Percentiles rank a stretch among this genome's conserved stretches.
Conservation (phyloP, 371 early-diverging fungal genomes). For the Mucor sp. region DNA sequence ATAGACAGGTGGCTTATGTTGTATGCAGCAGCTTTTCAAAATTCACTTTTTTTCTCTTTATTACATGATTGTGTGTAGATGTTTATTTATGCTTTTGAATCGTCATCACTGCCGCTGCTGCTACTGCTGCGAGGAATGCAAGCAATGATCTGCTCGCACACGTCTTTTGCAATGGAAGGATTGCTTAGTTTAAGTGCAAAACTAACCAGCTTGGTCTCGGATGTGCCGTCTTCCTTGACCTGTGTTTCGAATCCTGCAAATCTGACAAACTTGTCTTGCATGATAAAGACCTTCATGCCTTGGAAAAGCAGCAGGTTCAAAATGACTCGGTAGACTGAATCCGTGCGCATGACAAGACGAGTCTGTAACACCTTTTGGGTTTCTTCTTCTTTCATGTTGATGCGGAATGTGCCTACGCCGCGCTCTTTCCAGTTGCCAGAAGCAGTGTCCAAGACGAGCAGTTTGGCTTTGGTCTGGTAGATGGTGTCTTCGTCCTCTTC, state of each 20-base stretch:
- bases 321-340: constrained; percentile 61
- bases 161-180: constrained; percentile 17
- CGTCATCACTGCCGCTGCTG: neutral
- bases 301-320: constrained; percentile 57
- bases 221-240: constrained; percentile 25
- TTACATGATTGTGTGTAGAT: too few species aligned
- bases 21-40: too few species aligned
- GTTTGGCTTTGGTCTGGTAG: constrained; percentile 48
- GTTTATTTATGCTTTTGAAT: constrained; percentile 11
- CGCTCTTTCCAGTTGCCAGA: constrained; percentile 50
- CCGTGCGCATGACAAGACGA: constrained; percentile 67
- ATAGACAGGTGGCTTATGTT: neutral
- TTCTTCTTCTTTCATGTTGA: constrained; percentile 36
- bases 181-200: constrained; percentile 48
- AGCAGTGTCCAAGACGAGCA: constrained; percentile 40
- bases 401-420: constrained; percentile 48
- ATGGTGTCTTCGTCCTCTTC: constrained; percentile 55
- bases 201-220: constrained; percentile 39
- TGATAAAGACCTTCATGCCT: constrained; percentile 55
- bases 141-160: constrained; percentile 18
- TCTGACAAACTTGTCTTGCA: constrained; percentile 62
- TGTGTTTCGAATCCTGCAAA: constrained; percentile 52
- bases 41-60: neutral
- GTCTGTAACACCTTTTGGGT: constrained; percentile 15
- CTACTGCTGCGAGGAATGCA: constrained; percentile 14